Base-by-base conservation (phyloP, 73 alveolate genomes). In the Paramecium tetraurelia region DNA sequence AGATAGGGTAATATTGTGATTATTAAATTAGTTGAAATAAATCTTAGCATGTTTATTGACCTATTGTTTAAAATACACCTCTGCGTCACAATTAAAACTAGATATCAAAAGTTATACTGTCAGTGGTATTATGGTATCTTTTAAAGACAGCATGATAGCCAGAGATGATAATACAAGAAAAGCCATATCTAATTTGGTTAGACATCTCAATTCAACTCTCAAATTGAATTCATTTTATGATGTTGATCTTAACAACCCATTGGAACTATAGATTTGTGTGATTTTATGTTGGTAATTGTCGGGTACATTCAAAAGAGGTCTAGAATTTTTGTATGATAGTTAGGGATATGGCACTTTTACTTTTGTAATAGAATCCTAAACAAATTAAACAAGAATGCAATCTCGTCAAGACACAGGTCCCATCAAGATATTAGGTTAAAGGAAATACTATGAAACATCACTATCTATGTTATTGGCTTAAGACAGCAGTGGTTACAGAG, bases 391-490 rank as follows among this genome's bases (percentile, higher is more conserved):
- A 24, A 46, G 90, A 41, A 80, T 31, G 53, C 21, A 10, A 44
- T 22, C 90, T 10, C 38, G 33, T 20, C 27, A 80, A 46, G 90
- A 80, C n/a, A 48, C 90, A 40, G 90, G 90, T 10, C 90, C 90
- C 7, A 80, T 80, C 0, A 80, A 46, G n/a, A 80, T 80, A 8
- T 46, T 80, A 43, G 90, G 90, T 11, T 44, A 80, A 24, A 80
- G 90, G 46, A 80, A 46, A 80, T 80, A 80, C 22, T 80, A 43
- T 80, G 90, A 80, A 80, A 80, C 90, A 43, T 80, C 90, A 9
- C 38, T 80, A 43, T 80, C 90, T 20, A 7, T 80, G 14, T 44
- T 80, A 21, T 46, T 80, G 9, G 90, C 90, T 3, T 48, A 44
- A 80, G 90, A 80, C 46, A 80, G 90, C 24, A 31, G 63, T 14